Base-by-base conservation (phyloP, 1,284 basidiomycete species). In the Ganoderma lingzhi region DNA sequence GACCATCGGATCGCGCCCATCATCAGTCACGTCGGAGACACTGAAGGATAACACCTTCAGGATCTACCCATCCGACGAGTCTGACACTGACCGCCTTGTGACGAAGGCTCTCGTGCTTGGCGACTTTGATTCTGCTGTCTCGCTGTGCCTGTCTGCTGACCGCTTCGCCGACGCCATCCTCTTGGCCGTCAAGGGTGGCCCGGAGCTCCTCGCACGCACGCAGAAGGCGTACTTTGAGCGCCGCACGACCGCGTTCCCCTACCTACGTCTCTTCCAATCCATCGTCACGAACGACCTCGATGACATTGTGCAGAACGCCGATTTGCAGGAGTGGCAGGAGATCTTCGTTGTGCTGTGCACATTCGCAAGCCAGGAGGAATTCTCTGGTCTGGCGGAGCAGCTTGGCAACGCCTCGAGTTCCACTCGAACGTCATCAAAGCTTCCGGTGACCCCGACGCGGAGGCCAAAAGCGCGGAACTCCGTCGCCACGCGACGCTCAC, bases 301-400 rank as follows among this genome's bases (percentile, higher is more conserved):
- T 53, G 96, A 98, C 82, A 92, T 98, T 68, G 96, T 98, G 2
- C 96, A 98, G 80, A 98, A 99, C 77, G 97, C 96, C 19, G 96
- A 99, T 76, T 81, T 99, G 53, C 85, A 89, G 66, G 97, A 99
- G 79, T 99, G 97, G 98, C 91, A 94, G 73, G 97, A 99, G 81
- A 95, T 97, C 68, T 99, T 99, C 76, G 97, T 98, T 60, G 96
- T 99, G 3, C 81, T 99, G 17, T 99, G 97, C 84, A 99, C 97
- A 0, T 99, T 97, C 81, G 96, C 97, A 1, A 88, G 85, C 71
- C 84, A 88, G 64, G 92, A 95, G 48, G 96, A 98, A 76, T 99
- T 99, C 78, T 84, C 92, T 30, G 86, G 88, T 58, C 86, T 99
- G 8, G 92, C 94, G 1, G 97, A 99, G 80, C 95, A 97, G 79